These are phyloP conservation scores for Diaporthe vaccinii DNA, from an alignment of 2,329 filamentous ascomycete species.

Conservation along the genomic window DNA sequence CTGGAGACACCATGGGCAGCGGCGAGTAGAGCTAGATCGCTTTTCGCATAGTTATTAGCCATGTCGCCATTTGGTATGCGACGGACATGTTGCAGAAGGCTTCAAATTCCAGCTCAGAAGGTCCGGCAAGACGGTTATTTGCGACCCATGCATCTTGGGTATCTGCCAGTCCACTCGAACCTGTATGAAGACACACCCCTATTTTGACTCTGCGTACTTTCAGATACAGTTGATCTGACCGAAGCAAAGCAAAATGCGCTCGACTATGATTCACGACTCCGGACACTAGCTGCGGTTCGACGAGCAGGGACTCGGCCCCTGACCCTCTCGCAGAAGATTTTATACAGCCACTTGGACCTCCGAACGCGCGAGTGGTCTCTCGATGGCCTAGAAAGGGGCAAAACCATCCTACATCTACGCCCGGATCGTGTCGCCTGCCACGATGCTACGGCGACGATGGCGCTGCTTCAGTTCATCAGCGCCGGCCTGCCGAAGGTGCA, in stretches of 20 bases:
- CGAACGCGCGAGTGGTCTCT: conserved; percentile 76
- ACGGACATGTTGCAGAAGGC: not conserved
- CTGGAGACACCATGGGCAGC: not conserved
- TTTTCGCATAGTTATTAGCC: not conserved
- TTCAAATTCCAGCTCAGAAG: not conserved
- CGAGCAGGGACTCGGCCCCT: conserved; percentile 52
- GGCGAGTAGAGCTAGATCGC: not conserved
- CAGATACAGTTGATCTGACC: not conserved
- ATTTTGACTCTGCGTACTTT: too few relatives aligned
- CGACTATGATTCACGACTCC: not conserved
- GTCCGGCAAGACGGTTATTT: not conserved
- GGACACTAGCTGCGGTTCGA: not conserved
- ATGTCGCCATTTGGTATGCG: not conserved
- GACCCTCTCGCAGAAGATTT: conserved; percentile 96
- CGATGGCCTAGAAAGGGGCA: conserved; percentile 84
- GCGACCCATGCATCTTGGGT: conserved; percentile 1
- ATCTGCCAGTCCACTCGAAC: conserved; percentile 3
- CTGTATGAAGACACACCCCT: not conserved
- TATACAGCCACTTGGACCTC: conserved; percentile 90
- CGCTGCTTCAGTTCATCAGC: conserved; percentile 97
- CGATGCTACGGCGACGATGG: conserved; percentile 98
- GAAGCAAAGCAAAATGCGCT: not conserved
- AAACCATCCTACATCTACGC: conserved; percentile 94
- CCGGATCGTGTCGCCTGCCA: conserved; percentile 99
- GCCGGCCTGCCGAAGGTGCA: conserved; percentile 90